These are phyloP conservation scores for Nannochloris sp. DNA, from an alignment of 139 green algal species.

Conservation along the genomic window DNA sequence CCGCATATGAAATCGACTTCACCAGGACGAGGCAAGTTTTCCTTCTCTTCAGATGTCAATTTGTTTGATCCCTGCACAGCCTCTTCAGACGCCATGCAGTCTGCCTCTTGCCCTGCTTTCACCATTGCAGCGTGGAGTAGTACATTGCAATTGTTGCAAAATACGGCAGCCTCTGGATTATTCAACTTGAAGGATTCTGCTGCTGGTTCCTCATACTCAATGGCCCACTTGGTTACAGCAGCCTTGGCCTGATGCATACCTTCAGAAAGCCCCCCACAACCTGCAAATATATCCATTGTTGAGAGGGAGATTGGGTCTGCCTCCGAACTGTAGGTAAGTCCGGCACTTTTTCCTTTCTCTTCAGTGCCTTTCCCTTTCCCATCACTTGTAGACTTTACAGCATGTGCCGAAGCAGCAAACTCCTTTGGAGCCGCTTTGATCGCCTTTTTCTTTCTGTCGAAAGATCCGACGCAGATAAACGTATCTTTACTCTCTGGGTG, in stretches of 20 bases:
- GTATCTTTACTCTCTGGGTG: constrained; percentile 12
- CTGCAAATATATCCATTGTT: constrained; percentile 96
- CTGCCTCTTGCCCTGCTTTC: constrained; percentile 47
- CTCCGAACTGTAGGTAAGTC: not conserved
- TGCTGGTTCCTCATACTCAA: constrained; percentile 88
- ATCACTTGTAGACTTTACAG: constrained; percentile 6
- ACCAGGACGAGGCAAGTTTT: constrained; percentile 61
- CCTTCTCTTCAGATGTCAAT: constrained; percentile 28
- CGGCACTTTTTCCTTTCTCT: not conserved
- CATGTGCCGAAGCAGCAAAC: not conserved
- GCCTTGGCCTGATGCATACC: constrained; percentile 82
- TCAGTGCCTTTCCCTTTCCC: constrained; percentile 19
- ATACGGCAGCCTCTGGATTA: constrained; percentile 56
- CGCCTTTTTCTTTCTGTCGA: constrained; percentile 31
- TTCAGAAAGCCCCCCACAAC: constrained; percentile 87
- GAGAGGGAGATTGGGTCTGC: constrained; percentile 34
- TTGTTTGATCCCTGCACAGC: constrained; percentile 19
- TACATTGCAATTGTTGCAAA: constrained; percentile 91
- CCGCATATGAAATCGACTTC: constrained; percentile 93
- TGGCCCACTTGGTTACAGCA: constrained; percentile 75
- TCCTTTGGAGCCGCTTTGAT: constrained; percentile 20
- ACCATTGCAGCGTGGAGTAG: constrained; percentile 75
- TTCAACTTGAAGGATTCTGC: constrained; percentile 86
- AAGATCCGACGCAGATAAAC: constrained; percentile 39
- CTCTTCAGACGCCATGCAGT: constrained; percentile 48